Base-by-base conservation (phyloP, 495 filamentous ascomycete species). In the Daldinia decipiens region DNA sequence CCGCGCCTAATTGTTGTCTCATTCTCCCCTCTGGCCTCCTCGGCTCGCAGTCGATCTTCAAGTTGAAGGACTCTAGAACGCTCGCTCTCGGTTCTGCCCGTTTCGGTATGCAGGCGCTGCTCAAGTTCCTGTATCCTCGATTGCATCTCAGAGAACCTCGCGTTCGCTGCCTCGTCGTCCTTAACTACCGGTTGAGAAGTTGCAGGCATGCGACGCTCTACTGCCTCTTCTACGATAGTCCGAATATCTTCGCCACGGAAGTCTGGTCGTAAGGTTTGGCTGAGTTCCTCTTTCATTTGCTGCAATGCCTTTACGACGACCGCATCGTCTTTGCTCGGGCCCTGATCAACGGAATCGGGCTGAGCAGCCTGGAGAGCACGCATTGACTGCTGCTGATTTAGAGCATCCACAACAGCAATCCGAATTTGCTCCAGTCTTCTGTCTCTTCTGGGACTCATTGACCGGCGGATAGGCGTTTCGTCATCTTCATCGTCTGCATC, bases 401-500 rank as follows among this genome's bases (percentile, higher is more conserved):
- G 74, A 63, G 91, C 93, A 66, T 99, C 94, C 62, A 89, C 78
- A n/a, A 98, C 84, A 52, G 90, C 88, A 40, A 83, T 83, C 71
- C 91, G 93, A 70, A 98, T 89, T 81, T 93, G 93, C 68, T 97
- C 93, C 62, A 94, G 77, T 73, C 88, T 94, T 53, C 90, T 89
- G 70, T 96, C 92, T 54, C 88, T 86, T 69, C 86, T 87, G 8
- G 89, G 88, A 61, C 86, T 89, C 67, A 86, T 78, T 7, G 92
- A 90, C 15, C 86, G 89, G 13, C 90, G 87, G 32, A 86, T 82
- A 26, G 87, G 87, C 17, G 86, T 79, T 6, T 88, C 89, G 26
- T 97, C 93, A 72, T 97, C 94, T 74, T 97, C 94, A 68, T 98
- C 95, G 69, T 98, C 95, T 1, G 95, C 95, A 80, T 98, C 95